phyloP scores from a whole-genome alignment of 164 flowering plant genomes.

The Platanus orientalis region DNA sequence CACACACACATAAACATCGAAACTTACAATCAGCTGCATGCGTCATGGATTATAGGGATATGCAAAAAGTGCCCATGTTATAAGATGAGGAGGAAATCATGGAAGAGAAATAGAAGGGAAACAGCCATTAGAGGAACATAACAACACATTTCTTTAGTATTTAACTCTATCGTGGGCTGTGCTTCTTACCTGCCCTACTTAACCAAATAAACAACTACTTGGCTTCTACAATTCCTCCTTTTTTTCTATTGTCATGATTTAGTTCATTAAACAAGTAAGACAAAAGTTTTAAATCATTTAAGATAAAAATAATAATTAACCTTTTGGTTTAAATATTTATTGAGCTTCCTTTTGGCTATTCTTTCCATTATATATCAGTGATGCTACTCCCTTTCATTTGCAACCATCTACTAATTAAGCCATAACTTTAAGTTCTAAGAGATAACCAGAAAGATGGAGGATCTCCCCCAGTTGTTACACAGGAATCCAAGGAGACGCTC shows the following conservation, averaged over 20 bases:
- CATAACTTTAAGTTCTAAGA: neutral
- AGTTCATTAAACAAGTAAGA: neutral
- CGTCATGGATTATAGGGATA: constrained; percentile 9
- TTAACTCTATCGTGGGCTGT: constrained; percentile 14
- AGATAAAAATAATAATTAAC: no score
- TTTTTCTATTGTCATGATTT: neutral
- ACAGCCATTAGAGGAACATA: constrained; percentile 15
- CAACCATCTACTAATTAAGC: neutral
- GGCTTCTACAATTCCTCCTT: neutral
- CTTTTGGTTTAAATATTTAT: neutral
- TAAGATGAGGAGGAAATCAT: constrained; percentile 22
- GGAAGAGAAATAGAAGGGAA: constrained; percentile 13
- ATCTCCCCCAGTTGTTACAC: neutral
- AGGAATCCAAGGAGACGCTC: constrained; percentile 19
- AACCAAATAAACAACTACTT: neutral
- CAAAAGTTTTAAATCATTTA: neutral
- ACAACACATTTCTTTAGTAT: neutral
- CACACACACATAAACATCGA: no score
- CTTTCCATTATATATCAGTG: neutral
- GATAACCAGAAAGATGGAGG: neutral
- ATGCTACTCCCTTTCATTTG: neutral
- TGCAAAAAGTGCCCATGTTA: constrained; percentile 9
- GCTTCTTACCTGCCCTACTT: constrained; percentile 23
- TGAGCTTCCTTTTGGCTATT: neutral
- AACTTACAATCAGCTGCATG: no score